A percentile compares a stretch with the other conserved stretches of the same genome.
Conservation (phyloP, 2,329 filamentous ascomycete species). For the Teratosphaeria gauchensis region DNA sequence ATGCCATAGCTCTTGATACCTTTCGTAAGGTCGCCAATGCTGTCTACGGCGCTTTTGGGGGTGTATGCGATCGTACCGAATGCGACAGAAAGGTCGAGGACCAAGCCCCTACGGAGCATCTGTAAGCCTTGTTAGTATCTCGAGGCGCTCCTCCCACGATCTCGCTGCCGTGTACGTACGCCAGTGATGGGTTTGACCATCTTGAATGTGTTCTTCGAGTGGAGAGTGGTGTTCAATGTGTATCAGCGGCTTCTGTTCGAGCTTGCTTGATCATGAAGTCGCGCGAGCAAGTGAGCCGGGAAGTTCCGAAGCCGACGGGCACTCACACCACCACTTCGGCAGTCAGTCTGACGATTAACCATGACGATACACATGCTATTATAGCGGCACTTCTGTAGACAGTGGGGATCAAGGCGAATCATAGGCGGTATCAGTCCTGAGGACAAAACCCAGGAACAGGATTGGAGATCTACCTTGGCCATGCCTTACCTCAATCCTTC, state of each 20-base stretch:
- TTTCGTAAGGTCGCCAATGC: neutral
- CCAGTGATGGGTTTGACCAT: constrained; percentile 43
- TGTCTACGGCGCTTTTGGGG: neutral
- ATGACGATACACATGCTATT: too few species aligned
- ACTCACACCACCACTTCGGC: too few species aligned
- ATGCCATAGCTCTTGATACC: neutral
- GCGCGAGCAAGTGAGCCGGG: neutral
- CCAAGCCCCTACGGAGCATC: constrained; percentile 58
- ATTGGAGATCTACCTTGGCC: too few species aligned
- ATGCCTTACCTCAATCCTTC: too few species aligned
- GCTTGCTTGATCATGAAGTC: neutral
- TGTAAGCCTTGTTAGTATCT: constrained; percentile 21
- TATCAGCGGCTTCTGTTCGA: neutral
- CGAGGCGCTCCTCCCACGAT: neutral
- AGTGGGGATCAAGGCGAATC: too few species aligned
- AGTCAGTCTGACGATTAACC: too few species aligned
- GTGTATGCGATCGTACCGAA: constrained; percentile 43
- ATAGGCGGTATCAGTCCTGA: too few species aligned
- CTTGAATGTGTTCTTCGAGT: neutral
- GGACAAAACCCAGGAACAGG: too few species aligned
- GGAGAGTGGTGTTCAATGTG: neutral
- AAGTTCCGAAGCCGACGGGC: neutral
- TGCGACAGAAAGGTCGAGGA: constrained; percentile 57
- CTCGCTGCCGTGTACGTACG: constrained; percentile 28
- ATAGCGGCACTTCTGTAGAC: too few species aligned